Percentiles rank a stretch among this genome's conserved stretches.
These are phyloP conservation scores for Lathyrus sativus DNA, from an alignment of 306 rosid genomes.

Conservation along the genomic window DNA sequence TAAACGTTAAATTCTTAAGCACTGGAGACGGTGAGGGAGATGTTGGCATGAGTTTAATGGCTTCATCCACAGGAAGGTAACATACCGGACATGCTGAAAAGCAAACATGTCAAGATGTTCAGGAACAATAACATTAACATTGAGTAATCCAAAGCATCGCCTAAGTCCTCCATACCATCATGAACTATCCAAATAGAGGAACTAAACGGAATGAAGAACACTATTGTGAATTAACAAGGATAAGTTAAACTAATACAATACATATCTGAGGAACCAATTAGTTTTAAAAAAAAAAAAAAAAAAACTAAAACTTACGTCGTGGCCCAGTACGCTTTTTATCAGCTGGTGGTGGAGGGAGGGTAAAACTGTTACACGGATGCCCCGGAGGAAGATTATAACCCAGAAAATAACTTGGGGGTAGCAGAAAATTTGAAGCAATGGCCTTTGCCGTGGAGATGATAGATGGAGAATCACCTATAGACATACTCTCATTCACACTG, in stretches of 20 bases:
- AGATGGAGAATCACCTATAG: conserved; percentile 40
- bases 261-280: neutral
- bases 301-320: conserved; percentile 64
- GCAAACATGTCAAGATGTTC: conserved; percentile 39
- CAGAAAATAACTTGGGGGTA: conserved; percentile 65
- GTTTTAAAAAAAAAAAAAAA: neutral
- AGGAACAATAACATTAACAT: conserved; percentile 30
- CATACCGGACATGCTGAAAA: conserved; percentile 94
- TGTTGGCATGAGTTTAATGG: conserved; percentile 74
- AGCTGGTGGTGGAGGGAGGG: conserved; percentile 95
- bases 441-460: conserved; percentile 27
- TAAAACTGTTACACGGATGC: conserved; percentile 83
- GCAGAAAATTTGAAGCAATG: conserved; percentile 22
- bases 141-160: conserved; percentile 19
- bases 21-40: conserved; percentile 78
- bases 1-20: conserved; percentile 65
- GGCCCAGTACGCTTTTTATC: conserved; percentile 92
- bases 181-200: conserved; percentile 14
- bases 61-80: conserved; percentile 91
- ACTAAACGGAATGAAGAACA: neutral
- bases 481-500: conserved; percentile 44
- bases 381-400: conserved; percentile 86
- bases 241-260: neutral
- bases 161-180: conserved; percentile 1
- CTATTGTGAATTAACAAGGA: conserved; percentile 5